phyloP scores from a whole-genome alignment of 148 eudicot genomes.

The Polygonum aviculare region DNA sequence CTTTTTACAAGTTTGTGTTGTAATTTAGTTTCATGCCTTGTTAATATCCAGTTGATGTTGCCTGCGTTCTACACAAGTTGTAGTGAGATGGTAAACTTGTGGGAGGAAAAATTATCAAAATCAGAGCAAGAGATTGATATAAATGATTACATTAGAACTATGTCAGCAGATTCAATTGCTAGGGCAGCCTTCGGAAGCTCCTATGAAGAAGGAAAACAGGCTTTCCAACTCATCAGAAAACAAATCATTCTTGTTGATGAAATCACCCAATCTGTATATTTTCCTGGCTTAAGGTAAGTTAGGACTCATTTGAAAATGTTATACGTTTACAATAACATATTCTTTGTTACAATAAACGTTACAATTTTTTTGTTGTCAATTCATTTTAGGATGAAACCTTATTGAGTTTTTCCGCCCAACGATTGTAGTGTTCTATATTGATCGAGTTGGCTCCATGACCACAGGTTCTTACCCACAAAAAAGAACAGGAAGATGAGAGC shows the following conservation, averaged over 20 bases:
- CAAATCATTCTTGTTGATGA: constrained; percentile 13
- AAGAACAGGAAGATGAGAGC: constrained; percentile 20
- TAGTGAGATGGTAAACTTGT: constrained; percentile 24
- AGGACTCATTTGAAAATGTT: too few relatives aligned
- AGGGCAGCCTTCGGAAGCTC: constrained; percentile 33
- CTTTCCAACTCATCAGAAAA: constrained; percentile 24
- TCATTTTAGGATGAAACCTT: too few relatives aligned
- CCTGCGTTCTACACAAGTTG: constrained; percentile 30
- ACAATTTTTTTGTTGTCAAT: too few relatives aligned
- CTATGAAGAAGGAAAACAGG: constrained; percentile 25
- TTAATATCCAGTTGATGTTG: constrained; percentile 21
- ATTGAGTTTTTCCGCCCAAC: too few relatives aligned
- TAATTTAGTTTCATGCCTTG: not conserved
- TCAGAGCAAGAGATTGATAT: constrained; percentile 32
- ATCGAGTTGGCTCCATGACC: not conserved
- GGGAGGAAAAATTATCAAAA: constrained; percentile 23
- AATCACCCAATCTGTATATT: constrained; percentile 1
- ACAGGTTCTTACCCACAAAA: constrained; percentile 30
- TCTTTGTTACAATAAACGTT: too few relatives aligned
- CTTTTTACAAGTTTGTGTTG: not conserved
- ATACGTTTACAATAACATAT: too few relatives aligned
- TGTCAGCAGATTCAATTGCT: constrained; percentile 31
- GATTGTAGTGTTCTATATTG: too few relatives aligned
- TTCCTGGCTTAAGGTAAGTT: constrained; percentile 29
- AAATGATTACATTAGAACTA: constrained; percentile 22